phyloP scores from a whole-genome alignment of 169 alveolate species.

The Haemoproteus tartakovskyi region DNA sequence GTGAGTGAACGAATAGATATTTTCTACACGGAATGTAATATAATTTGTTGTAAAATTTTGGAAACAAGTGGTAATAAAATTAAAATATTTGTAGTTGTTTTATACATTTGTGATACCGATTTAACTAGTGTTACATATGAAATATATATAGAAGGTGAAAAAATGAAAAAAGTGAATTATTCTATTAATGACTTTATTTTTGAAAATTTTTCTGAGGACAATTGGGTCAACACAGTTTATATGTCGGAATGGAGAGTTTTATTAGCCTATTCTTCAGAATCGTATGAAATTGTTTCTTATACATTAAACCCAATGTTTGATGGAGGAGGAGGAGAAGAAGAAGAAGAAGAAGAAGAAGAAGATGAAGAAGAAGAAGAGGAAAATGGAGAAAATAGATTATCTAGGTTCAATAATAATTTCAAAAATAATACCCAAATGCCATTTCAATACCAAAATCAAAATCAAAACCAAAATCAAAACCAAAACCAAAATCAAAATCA shows the following conservation, averaged over 20 bases:
- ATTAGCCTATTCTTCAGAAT: constrained; percentile 29
- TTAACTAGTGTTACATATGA: constrained; percentile 56
- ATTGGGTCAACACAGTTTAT: constrained; percentile 15
- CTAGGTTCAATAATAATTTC: too few species aligned
- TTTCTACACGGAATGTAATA: constrained; percentile 13
- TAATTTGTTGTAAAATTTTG: constrained; percentile 54
- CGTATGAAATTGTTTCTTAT: constrained; percentile 40
- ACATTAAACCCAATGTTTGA: too few species aligned
- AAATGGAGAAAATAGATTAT: too few species aligned
- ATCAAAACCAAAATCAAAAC: neutral
- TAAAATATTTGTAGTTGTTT: constrained; percentile 38
- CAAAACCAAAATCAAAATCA: neutral
- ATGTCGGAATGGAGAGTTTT: constrained; percentile 51
- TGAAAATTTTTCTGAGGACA: constrained; percentile 12
- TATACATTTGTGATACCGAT: constrained; percentile 15
- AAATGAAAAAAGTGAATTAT: constrained; percentile 46
- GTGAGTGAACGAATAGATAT: constrained; percentile 33
- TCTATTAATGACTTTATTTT: constrained; percentile 59
- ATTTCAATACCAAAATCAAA: neutral
- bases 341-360: neutral
- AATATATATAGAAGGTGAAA: constrained; percentile 16
- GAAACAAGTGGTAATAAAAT: constrained; percentile 8
- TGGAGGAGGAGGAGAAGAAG: too few species aligned
- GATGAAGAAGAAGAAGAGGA: neutral
- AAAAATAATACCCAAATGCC: too few species aligned